Percentiles rank a stretch among this genome's conserved stretches.
These are phyloP conservation scores for Aspergillus sp. DNA, from an alignment of 2,329 filamentous ascomycete species.

Conservation along the genomic window DNA sequence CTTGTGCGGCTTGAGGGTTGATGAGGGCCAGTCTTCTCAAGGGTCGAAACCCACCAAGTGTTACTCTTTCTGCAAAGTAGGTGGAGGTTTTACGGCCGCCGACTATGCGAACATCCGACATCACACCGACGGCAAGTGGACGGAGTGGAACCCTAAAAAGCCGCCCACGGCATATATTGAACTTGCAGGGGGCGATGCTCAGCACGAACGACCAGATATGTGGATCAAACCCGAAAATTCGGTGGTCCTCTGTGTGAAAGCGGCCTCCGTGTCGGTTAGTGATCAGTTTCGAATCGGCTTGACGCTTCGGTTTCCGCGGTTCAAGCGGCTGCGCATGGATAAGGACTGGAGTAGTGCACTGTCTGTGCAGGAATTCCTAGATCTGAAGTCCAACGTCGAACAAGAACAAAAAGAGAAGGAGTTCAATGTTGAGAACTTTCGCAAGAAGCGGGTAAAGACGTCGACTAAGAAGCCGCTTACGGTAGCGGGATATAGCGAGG, in stretches of 20 bases:
- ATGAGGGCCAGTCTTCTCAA: conserved; percentile 63
- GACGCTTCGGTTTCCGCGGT: conserved; percentile 88
- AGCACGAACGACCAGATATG: conserved; percentile 79
- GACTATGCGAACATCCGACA: conserved; percentile 84
- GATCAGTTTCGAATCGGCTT: conserved; percentile 74
- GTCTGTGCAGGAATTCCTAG: conserved; percentile 73
- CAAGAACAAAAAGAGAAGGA: conserved; percentile 70
- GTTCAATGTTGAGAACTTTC: conserved; percentile 67
- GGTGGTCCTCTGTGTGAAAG: conserved; percentile 84
- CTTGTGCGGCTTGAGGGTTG: conserved; percentile 80
- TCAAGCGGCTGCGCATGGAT: conserved; percentile 78
- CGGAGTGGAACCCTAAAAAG: conserved; percentile 73
- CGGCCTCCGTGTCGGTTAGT: conserved; percentile 71
- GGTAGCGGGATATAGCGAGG: conserved; percentile 68
- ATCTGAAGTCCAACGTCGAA: conserved; percentile 68
- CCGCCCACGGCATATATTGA: conserved; percentile 79
- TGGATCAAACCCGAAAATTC: conserved; percentile 93
- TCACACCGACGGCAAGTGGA: conserved; percentile 88
- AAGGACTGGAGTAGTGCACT: conserved; percentile 80
- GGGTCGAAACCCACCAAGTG: conserved; percentile 68
- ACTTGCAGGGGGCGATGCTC: conserved; percentile 72
- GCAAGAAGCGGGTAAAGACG: conserved; percentile 64
- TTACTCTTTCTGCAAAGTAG: conserved; percentile 96
- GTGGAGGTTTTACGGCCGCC: conserved; percentile 82
- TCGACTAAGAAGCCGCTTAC: conserved; percentile 65